Percentiles rank a stretch among this genome's conserved stretches.
phyloP scores from a whole-genome alignment of 2,329 filamentous ascomycete genomes.

The Knoxdaviesia capensis region DNA sequence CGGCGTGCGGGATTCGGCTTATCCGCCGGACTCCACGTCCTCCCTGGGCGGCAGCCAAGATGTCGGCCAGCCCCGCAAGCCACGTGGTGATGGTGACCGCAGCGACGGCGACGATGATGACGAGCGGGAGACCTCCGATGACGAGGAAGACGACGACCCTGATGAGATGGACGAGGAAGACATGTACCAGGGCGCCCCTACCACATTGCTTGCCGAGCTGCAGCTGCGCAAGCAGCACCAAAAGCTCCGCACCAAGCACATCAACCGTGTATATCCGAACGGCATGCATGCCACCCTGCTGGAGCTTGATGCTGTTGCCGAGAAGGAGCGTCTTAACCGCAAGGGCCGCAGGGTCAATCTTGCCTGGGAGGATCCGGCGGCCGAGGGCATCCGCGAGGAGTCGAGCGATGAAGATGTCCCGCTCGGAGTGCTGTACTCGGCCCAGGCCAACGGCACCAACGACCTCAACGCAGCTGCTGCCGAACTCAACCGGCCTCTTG shows the following conservation, averaged over 20 bases:
- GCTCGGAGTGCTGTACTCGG: slow-evolving; percentile 58
- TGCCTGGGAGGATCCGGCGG: slow-evolving; percentile 64
- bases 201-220: slow-evolving; percentile 79
- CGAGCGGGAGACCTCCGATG: slow-evolving; percentile 12
- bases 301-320: slow-evolving; percentile 75
- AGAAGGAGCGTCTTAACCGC: slow-evolving; percentile 59
- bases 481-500: slow-evolving; percentile 44
- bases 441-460: slow-evolving; percentile 29
- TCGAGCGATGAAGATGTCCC: slow-evolving; percentile 71
- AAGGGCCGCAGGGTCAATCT: slow-evolving; percentile 61
- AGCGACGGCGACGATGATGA: slow-evolving; percentile 8
- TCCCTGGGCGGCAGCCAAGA: not conserved
- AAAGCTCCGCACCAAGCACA: slow-evolving; percentile 51
- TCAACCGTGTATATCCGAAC: slow-evolving; percentile 39
- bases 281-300: slow-evolving; percentile 85
- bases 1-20: too few species aligned
- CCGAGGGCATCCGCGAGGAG: slow-evolving; percentile 20
- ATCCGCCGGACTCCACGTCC: not conserved
- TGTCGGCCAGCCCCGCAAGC: slow-evolving; percentile 1
- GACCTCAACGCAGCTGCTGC: slow-evolving; percentile 25
- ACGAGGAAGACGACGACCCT: slow-evolving; percentile 22
- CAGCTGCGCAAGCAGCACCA: slow-evolving; percentile 81
- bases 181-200: slow-evolving; percentile 51
- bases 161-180: slow-evolving; percentile 26
- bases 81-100: not conserved